Base-by-base conservation (phyloP, 441 rosid species). In the Rhodomyrtus psidioides region DNA sequence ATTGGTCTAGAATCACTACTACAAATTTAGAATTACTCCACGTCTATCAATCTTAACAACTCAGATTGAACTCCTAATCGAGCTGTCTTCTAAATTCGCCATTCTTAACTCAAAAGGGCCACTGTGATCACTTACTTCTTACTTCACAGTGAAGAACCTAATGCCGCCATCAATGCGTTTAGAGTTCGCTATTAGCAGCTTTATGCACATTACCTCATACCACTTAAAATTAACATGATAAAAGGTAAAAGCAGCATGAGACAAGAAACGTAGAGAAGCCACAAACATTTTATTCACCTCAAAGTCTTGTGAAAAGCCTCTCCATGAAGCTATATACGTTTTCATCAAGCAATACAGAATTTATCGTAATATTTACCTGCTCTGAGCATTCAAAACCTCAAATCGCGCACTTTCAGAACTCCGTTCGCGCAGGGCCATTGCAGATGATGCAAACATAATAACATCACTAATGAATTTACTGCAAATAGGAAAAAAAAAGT, bases 371-470 rank as follows among this genome's bases (percentile, higher is more conserved):
- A 21, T 46, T 86, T 92, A 95, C 99, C 99, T 96, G 88, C 94
- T 89, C 53, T 96, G 92, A 53, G 95, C 92, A 92, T 84, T 93
- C 93, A 98, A 91, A 88, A 98, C 86, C 92, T 96, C 99, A 84
- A 98, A 98, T 28, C 96, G 95, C 76, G 98, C 99, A 90, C 95
- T 94, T 92, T 98, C 99, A 88, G 98, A 92, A 90, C 98, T 93
- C 89, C 99, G 94, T 84, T 96, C 98, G 49, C 99, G 92, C 87
- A 91, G 89, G 53, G 98, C 95, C 96, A 98, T 93, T 89, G 98
- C 94, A 87, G 99, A 96, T 85, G 99, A 95, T 84, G 92, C 97
- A 70, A 87, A 88, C 99, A 98, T 95, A 86, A 96, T 88, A 87
- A 91, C 88, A 90, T 98, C 98, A 85, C 99, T 96, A 79, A 98